Evolutionary conservation across 768 basidiomycete genomes (phyloP).

Genomic region (Leccinellum rugosiceps): DNA sequence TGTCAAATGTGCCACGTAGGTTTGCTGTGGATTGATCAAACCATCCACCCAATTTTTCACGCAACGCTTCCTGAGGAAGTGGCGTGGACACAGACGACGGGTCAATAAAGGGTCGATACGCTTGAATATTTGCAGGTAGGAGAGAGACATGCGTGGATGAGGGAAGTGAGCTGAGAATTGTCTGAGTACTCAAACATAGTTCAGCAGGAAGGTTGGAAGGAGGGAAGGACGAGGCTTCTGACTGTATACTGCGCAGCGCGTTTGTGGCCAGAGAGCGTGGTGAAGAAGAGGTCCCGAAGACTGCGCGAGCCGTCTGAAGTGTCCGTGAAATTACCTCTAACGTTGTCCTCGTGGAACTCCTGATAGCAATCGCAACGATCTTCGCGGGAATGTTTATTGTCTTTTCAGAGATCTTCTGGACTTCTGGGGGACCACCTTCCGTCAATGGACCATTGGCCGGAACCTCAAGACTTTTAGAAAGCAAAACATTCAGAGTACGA

Average conservation of each 20-base stretch:
- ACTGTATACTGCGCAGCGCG: conserved; percentile 48
- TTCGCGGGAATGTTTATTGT: conserved; percentile 24
- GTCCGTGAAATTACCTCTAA: conserved; percentile 61
- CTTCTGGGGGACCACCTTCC: conserved; percentile 37
- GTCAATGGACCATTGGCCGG: conserved; percentile 17
- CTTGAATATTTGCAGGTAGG: conserved; percentile 65
- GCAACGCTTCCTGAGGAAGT: conserved; percentile 42
- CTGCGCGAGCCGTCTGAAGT: conserved; percentile 48
- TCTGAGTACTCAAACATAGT: conserved; percentile 62
- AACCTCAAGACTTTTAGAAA: conserved; percentile 33
- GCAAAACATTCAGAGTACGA: conserved; percentile 48
- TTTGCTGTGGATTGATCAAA: conserved; percentile 49
- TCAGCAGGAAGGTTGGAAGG: conserved; percentile 41
- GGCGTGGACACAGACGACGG: conserved; percentile 55
- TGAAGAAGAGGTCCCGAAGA: conserved; percentile 47
- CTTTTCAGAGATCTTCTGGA: conserved; percentile 1
- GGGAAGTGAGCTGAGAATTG: conserved; percentile 67
- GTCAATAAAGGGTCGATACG: conserved; percentile 86
- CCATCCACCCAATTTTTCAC: conserved; percentile 58
- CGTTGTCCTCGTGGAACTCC: conserved; percentile 47
- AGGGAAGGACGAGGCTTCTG: conserved; percentile 36
- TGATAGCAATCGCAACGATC: conserved; percentile 47
- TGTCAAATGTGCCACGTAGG: conserved; percentile 43
- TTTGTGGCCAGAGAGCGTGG: conserved; percentile 48
- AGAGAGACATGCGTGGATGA: conserved; percentile 81